phyloP scores from a whole-genome alignment of 1,284 basidiomycete genomes.

The Tremellales sp. region DNA sequence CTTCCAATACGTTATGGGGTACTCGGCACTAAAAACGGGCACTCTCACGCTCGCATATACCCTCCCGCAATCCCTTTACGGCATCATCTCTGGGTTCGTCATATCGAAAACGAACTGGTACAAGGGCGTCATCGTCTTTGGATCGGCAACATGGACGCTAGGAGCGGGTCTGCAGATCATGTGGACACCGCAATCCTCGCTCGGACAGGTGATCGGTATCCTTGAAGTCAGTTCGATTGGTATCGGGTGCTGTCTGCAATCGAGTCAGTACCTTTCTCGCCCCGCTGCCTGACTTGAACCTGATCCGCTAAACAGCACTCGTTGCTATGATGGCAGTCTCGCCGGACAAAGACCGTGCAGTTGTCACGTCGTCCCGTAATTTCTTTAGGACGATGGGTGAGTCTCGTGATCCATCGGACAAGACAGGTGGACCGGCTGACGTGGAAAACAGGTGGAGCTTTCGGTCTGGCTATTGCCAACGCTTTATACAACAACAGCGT shows the following conservation, averaged over 20 bases:
- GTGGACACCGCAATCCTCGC: constrained; percentile 8
- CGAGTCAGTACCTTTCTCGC: constrained; percentile 24
- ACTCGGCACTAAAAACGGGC: constrained; percentile 23
- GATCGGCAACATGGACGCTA: constrained; percentile 20
- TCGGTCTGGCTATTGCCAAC: too few relatives aligned
- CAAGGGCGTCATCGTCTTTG: constrained; percentile 29
- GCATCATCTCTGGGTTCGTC: constrained; percentile 17
- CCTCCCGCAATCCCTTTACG: constrained; percentile 24
- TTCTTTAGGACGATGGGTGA: constrained; percentile 35
- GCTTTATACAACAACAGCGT: too few relatives aligned
- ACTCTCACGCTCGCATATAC: constrained; percentile 28
- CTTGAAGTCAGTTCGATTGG: constrained; percentile 23
- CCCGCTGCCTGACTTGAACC: too few relatives aligned
- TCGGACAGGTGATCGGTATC: constrained; percentile 16
- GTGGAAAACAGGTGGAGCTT: too few relatives aligned
- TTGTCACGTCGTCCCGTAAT: constrained; percentile 27
- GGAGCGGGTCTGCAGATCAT: constrained; percentile 21
- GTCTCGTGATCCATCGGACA: constrained; percentile 26
- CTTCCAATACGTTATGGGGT: constrained; percentile 34
- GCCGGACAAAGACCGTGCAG: constrained; percentile 23
- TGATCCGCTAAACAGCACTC: constrained; percentile 13
- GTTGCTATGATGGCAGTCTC: constrained; percentile 26
- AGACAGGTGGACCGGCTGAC: too few relatives aligned
- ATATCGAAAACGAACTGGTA: constrained; percentile 26
- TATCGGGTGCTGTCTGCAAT: constrained; percentile 24